Base-by-base conservation (phyloP, 2,329 filamentous ascomycete species). In the Penicillium italicum region DNA sequence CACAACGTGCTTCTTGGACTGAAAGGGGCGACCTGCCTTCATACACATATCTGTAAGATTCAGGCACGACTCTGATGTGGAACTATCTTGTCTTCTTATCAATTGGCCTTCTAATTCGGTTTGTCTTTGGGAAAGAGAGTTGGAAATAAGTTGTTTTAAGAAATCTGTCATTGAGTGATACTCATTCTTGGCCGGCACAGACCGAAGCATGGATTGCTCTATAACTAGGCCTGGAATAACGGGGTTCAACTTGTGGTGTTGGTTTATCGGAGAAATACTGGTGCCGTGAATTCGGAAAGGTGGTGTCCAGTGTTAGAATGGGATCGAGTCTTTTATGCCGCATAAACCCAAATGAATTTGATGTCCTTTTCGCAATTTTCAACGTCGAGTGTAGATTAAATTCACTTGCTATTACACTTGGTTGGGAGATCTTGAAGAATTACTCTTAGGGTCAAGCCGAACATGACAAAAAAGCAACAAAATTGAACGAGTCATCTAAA, bases 401-500 rank as follows among this genome's bases (percentile, higher is more conserved):
- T 45, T 11, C 4, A 20, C 3, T 33, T 31, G 12, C 12, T 31
- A 22, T 3, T 34, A n/a, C 12, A 33, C 12, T 45, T 6, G 4
- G 5, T 24, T 22, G 2, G 9, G 14, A n/a, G 0, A 33, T 24
- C 5, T 50, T 24, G 5, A 26, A 49, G 31, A 1, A 16, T 22
- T 11, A 44, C 1, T 31, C 4, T 10, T 14, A 16, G 11, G n/a
- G 16, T 12, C 2, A 26, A 40, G 11, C 10, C 7, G 20, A 24
- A 26, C 31, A 10, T 59, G 54, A 61, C 56, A 59, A 40, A 14
- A 33, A n/a, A 24, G 30, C 59, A 55, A 55, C 52, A 28, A n/a
- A 38, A 41, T 24, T 26, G 20, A 24, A 47, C 9, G 14, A 53
- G 42, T 47, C 22, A 50, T 42, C 22, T 24, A 4, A 28, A 55